phyloP scores from a whole-genome alignment of 805 yeast genomes.

The Alloascoidea africana region DNA sequence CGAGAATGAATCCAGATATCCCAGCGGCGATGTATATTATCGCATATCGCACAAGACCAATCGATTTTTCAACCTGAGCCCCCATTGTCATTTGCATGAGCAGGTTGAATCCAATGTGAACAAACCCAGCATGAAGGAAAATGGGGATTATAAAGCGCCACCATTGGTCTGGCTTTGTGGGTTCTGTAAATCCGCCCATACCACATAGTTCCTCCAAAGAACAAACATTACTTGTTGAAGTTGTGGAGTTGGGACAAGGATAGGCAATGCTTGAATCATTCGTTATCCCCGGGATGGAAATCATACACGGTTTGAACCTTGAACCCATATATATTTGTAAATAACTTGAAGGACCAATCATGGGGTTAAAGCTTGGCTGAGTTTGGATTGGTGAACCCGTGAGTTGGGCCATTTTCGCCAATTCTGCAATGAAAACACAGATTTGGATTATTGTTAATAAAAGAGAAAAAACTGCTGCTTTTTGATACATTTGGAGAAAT shows the following conservation, averaged over 20 bases:
- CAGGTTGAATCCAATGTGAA: slow-evolving; percentile 52
- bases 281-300: slow-evolving; percentile 31
- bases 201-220: slow-evolving; percentile 45
- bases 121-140: slow-evolving; percentile 58
- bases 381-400: slow-evolving; percentile 58
- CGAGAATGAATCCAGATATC: slow-evolving; percentile 49
- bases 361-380: slow-evolving; percentile 59
- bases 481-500: not conserved
- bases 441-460: slow-evolving; percentile 18
- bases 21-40: slow-evolving; percentile 47
- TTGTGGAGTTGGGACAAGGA: slow-evolving; percentile 61
- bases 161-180: slow-evolving; percentile 43
- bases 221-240: slow-evolving; percentile 38
- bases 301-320: slow-evolving; percentile 60
- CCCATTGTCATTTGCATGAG: slow-evolving; percentile 49
- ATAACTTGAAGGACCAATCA: slow-evolving; percentile 64
- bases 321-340: slow-evolving; percentile 57
- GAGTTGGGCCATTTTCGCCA: slow-evolving; percentile 35
- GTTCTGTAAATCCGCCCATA: slow-evolving; percentile 28
- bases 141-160: slow-evolving; percentile 57
- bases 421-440: slow-evolving; percentile 45
- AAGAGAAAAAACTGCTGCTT: not conserved
- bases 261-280: slow-evolving; percentile 27
- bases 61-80: slow-evolving; percentile 34
- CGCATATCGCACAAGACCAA: slow-evolving; percentile 39